phyloP scores from a whole-genome alignment of 345 rosid genomes.

The Aegle marmelos region DNA sequence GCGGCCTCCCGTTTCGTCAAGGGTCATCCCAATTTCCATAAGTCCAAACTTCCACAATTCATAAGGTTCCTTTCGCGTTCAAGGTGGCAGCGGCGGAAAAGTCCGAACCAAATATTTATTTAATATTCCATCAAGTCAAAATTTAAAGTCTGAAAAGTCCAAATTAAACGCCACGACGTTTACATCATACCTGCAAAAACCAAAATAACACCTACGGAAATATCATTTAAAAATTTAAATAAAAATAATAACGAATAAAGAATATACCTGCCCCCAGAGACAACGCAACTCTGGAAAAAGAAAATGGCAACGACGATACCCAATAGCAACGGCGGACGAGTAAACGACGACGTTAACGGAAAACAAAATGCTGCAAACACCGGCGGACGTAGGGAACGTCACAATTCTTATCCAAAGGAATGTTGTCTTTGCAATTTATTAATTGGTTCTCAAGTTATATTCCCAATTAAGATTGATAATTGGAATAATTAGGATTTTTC shows the following conservation, averaged over 20 bases:
- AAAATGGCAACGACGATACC: constrained; percentile 3
- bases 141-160: neutral
- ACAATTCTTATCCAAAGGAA: neutral
- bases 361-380: constrained; percentile 24
- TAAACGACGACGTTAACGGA: constrained; percentile 21
- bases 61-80: neutral
- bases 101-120: too few relatives aligned
- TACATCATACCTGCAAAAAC: neutral
- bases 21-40: neutral
- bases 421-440: neutral
- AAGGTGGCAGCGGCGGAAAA: too few relatives aligned
- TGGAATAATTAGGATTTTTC: neutral
- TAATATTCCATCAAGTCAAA: neutral
- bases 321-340: neutral
- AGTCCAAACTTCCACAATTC: neutral
- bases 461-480: neutral
- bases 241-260: neutral
- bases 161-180: neutral
- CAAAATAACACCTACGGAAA: neutral
- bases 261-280: constrained; percentile 4
- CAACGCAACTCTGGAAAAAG: neutral
- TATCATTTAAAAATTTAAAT: neutral
- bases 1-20: neutral
- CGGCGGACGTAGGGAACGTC: constrained; percentile 1
- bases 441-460: neutral